A percentile compares a stretch with the other conserved stretches of the same genome.
Evolutionary conservation across 139 green algal species (phyloP).

Genomic region (Chlorella sp.): DNA sequence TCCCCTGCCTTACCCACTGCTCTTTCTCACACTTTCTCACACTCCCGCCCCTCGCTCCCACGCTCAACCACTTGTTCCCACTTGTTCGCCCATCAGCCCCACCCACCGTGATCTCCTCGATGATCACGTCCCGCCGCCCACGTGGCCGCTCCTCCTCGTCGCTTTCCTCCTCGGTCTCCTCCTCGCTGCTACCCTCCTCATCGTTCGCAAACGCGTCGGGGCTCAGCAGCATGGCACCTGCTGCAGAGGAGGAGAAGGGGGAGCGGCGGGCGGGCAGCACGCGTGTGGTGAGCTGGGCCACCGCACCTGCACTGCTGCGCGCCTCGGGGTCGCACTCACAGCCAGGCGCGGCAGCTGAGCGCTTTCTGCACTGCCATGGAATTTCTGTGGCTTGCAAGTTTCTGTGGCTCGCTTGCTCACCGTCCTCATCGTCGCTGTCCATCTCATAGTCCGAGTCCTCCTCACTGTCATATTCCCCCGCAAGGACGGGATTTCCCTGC

Average conservation of each 20-base stretch:
- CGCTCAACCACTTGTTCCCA: too few species aligned
- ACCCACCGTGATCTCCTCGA: conserved; percentile 53
- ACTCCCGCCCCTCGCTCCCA: too few species aligned
- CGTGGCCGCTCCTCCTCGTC: conserved; percentile 32
- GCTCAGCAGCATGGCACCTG: conserved; percentile 6
- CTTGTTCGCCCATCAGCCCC: background rate
- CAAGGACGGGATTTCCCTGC: conserved; percentile 32
- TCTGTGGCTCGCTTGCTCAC: conserved; percentile 28
- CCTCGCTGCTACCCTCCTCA: conserved; percentile 52
- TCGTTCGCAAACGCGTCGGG: background rate
- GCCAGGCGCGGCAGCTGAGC: too few species aligned
- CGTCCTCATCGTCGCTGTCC: conserved; percentile 29
- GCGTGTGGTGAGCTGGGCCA: too few species aligned
- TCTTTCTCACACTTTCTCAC: too few species aligned
- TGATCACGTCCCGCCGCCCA: conserved; percentile 43
- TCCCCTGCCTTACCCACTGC: too few species aligned
- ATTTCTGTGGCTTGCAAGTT: too few species aligned
- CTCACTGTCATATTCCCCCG: conserved; percentile 34
- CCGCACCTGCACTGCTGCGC: too few species aligned
- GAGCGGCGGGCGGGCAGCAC: too few species aligned
- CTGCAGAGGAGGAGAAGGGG: background rate
- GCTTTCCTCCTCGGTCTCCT: conserved; percentile 44
- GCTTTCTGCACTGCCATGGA: too few species aligned
- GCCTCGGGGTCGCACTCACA: too few species aligned
- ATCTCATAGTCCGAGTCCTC: conserved; percentile 25